Base-by-base conservation (phyloP, 768 basidiomycete species). In the Rhizopogon vinicolor region DNA sequence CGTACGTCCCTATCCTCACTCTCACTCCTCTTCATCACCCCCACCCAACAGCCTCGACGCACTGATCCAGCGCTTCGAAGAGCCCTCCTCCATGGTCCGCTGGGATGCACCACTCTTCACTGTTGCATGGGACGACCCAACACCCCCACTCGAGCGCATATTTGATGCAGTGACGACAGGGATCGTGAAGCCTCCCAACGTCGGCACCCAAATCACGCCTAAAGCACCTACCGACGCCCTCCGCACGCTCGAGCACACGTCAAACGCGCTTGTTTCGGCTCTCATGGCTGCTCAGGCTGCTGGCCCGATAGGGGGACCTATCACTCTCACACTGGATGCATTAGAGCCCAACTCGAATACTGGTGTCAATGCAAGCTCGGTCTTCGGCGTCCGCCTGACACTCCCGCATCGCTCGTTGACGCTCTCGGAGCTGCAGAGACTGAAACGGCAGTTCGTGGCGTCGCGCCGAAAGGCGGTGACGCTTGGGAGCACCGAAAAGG, bases 51-150 rank as follows among this genome's bases (percentile, higher is more conserved):
- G 57, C 7, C 40, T 56, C 55, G 54, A 64, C 44, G 94, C 93
- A 67, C 81, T 99, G 3, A 71, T 98, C 37, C 76, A 87, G 64
- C 80, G 96, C 50, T 98, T 86, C 62, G 97, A 99, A 73, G 97
- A 98, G 63, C 97, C 97, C 0, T 94, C 92, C 0, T 95, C 94
- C 4, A 95, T 95, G 89, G 95, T 91, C n/a, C 84, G 96, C 48
- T 99, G 96, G 96, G 96, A 99, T 69, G 91, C 96, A 0, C 96
- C 97, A 0, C 79, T 98, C 41, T 91, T 97, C 68, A 93, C 91
- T 2, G 73, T 97, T 1, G 72, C 85, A 4, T 92, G 87, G 82
- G 78, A 81, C 29, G 92, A 93, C 57, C 75, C 82, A 14, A 75
- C 77, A 29, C 68, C 87, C 8, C 87, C 90, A 3, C 77, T 76